Base-by-base conservation (phyloP, 1,284 basidiomycete genomes). In the Trichosporon sp. region DNA sequence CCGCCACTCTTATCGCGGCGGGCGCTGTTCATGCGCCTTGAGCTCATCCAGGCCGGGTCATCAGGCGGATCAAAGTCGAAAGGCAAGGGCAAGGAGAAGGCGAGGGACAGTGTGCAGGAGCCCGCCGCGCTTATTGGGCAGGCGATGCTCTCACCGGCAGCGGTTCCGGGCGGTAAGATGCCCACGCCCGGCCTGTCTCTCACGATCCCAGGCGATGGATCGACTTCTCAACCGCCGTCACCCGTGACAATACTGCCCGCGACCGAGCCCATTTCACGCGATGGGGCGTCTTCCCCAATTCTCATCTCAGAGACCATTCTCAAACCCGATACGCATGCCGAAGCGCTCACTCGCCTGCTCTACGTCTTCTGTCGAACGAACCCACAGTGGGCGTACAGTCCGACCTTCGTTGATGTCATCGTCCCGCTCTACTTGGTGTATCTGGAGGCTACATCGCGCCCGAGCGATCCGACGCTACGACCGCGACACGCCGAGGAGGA, bases 341-440 rank as follows among this genome's bases (percentile, higher is more conserved):
- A 81, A 56, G 73, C 69, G 27, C 65, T 82, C 4, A 73, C 73
- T 3, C 75, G 81, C 2, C 65, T 82, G 27, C 67, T 82, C 4
- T 80, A 74, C 65, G 67, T 80, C 29, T 78, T 79, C 59, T 68
- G 72, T 13, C 69, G 71, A 6, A 46, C 72, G 14, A 74, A 80
- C 62, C 74, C 76, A 0, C 73, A 77, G 46, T 75, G 73, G 64
- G 31, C 64, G 2, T 80, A 79, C 68, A 71, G 73, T 16, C 71
- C 76, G 37, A 72, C 71, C 2, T 70, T 80, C 32, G 71, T 76
- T 52, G 75, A 80, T 59, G 73, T 81, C 21, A 69, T 77, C n/a
- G 67, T 72, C 2, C 73, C 74, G 8, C 66, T 82, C 19, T 82
- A 82, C 63, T 71, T 75, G 1, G 65, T 76, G 9, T 80, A 70